Percentiles rank a stretch among this genome's conserved stretches.
phyloP scores from a whole-genome alignment of 306 rosid species.

The Corylus americana region DNA sequence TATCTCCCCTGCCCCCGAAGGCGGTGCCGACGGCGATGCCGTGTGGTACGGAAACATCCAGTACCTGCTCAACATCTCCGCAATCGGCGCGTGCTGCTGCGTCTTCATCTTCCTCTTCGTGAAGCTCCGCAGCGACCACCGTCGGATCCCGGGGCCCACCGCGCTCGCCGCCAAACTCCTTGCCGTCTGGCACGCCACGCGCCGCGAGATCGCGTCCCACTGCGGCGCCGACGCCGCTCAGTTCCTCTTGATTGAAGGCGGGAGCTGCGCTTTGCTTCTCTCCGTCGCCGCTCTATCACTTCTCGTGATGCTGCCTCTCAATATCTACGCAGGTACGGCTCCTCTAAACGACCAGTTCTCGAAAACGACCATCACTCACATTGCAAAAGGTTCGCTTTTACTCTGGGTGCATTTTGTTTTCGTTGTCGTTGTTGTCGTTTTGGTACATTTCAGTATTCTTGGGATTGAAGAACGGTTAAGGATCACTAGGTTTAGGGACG shows the following conservation, averaged over 20 bases:
- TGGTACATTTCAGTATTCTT: slow-evolving; percentile 76
- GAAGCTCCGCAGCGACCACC: slow-evolving; percentile 97
- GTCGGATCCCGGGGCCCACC: slow-evolving; percentile 84
- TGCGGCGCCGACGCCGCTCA: slow-evolving; percentile 98
- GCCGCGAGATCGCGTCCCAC: slow-evolving; percentile 81
- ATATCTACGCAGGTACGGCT: slow-evolving; percentile 70
- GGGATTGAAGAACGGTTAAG: slow-evolving; percentile 64
- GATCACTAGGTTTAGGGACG: slow-evolving; percentile 86
- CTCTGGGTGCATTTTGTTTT: slow-evolving; percentile 94
- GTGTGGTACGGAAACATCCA: slow-evolving; percentile 94
- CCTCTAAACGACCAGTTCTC: slow-evolving; percentile 71
- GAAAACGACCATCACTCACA: slow-evolving; percentile 77
- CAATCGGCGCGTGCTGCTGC: slow-evolving; percentile 75
- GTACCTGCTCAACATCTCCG: slow-evolving; percentile 85
- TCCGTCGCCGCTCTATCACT: slow-evolving; percentile 53
- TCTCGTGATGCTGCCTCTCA: slow-evolving; percentile 65
- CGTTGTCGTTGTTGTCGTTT: slow-evolving; percentile 52
- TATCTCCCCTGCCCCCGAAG: slow-evolving; percentile 60
- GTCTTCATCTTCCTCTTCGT: slow-evolving; percentile 74
- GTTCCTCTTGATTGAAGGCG: slow-evolving; percentile 88
- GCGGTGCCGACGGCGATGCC: slow-evolving; percentile 22
- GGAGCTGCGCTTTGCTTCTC: slow-evolving; percentile 73
- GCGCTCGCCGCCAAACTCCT: slow-evolving; percentile 76
- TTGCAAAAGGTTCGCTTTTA: slow-evolving; percentile 68
- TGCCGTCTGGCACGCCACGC: slow-evolving; percentile 91